Conservation (phyloP, 345 rosid species). For the Acer campestre region DNA sequence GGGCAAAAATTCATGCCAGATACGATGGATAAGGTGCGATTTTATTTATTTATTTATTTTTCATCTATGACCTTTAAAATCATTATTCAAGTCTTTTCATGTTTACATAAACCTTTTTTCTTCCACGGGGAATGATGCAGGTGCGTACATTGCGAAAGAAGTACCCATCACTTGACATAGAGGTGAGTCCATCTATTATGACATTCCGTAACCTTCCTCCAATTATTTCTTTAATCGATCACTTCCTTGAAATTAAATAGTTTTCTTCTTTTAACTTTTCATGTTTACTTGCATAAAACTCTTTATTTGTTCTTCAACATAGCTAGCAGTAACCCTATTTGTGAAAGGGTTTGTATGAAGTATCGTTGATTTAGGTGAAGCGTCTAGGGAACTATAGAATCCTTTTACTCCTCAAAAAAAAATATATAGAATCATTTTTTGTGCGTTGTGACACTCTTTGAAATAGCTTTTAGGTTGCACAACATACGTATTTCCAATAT, state of each 20-base stretch:
- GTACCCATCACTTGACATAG: slow-evolving; percentile 81
- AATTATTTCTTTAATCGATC: neutral
- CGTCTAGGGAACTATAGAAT: neutral
- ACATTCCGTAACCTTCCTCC: neutral
- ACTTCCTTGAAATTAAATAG: neutral
- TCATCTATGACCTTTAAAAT: neutral
- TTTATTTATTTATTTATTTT: neutral
- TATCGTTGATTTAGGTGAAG: neutral
- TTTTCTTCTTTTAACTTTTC: neutral
- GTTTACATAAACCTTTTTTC: slow-evolving; percentile 6
- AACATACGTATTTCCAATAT: neutral
- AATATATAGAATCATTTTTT: neutral
- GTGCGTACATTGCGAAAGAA: slow-evolving; percentile 63
- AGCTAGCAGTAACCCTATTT: neutral
- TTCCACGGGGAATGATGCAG: slow-evolving; percentile 29
- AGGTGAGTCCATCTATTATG: slow-evolving; percentile 45
- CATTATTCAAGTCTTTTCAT: neutral
- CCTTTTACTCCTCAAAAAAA: neutral
- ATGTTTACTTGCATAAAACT: neutral
- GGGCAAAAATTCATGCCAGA: slow-evolving; percentile 92
- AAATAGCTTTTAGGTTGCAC: slow-evolving; percentile 9
- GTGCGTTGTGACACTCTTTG: neutral
- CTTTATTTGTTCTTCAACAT: neutral
- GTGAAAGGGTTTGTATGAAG: neutral
- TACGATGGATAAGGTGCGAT: slow-evolving; percentile 78